Percentiles rank a stretch among this genome's conserved stretches.
phyloP scores from a whole-genome alignment of 1,284 basidiomycete genomes.

The Tilletia indica region DNA sequence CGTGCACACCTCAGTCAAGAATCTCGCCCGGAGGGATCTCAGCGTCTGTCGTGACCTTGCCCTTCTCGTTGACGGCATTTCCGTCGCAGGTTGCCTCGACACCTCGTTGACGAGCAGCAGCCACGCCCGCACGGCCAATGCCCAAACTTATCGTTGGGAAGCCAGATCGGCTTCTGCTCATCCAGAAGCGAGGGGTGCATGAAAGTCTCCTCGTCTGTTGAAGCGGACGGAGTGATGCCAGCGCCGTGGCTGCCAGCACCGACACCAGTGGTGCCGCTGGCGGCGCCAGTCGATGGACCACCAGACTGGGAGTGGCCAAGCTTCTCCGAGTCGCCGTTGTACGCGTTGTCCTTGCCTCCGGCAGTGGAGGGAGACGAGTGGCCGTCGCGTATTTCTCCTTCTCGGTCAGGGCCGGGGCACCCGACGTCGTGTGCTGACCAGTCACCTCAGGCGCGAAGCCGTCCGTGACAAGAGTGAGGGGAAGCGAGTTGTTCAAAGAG shows the following conservation, averaged over 20 bases:
- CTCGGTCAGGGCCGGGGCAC: background rate
- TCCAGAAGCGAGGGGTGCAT: slow-evolving; percentile 46
- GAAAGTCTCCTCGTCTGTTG: slow-evolving; percentile 34
- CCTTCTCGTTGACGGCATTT: slow-evolving; percentile 49
- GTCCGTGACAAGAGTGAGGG: slow-evolving; percentile 36
- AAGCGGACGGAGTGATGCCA: slow-evolving; percentile 24
- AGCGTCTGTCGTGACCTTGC: slow-evolving; percentile 44
- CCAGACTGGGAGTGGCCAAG: slow-evolving; percentile 2
- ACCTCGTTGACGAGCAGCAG: slow-evolving; percentile 43
- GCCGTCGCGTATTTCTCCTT: background rate
- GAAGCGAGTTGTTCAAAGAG: slow-evolving; percentile 41
- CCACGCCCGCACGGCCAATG: slow-evolving; percentile 44
- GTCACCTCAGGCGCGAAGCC: slow-evolving; percentile 2
- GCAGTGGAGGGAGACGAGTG: slow-evolving; percentile 1
- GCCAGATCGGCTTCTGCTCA: slow-evolving; percentile 49
- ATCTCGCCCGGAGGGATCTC: slow-evolving; percentile 49
- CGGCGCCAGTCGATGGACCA: no score
- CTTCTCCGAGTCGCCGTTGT: background rate
- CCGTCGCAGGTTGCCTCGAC: slow-evolving; percentile 44
- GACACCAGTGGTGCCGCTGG: no score
- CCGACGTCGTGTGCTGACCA: background rate
- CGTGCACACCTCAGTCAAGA: slow-evolving; percentile 27
- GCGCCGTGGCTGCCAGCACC: background rate
- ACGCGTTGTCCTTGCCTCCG: background rate
- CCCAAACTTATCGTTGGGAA: slow-evolving; percentile 53